These are phyloP conservation scores for Microsporum ferrugineum DNA, from an alignment of 2,329 filamentous ascomycete genomes.

Conservation along the genomic window DNA sequence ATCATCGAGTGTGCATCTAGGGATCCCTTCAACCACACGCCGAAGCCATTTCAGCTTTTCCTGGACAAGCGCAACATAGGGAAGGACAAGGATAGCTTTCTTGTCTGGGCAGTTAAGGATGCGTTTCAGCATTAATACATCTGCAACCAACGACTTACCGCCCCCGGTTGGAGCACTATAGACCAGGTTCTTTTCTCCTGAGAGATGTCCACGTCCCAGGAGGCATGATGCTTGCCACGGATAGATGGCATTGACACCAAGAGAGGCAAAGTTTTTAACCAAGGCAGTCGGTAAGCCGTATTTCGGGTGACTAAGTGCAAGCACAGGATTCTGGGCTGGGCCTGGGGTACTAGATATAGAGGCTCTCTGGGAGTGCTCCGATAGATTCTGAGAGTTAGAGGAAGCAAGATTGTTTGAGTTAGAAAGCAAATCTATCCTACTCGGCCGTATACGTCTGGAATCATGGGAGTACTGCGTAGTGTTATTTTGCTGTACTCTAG, in stretches of 20 bases:
- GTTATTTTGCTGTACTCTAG: constrained; percentile 3
- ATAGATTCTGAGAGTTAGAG: constrained; percentile 19
- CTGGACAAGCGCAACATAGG: constrained; percentile 68
- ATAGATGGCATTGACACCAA: constrained; percentile 64
- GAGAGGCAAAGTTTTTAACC: constrained; percentile 51
- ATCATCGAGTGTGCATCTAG: constrained; percentile 21
- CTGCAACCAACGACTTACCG: constrained; percentile 64
- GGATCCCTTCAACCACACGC: constrained; percentile 51
- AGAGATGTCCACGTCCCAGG: constrained; percentile 53
- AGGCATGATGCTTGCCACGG: constrained; percentile 70
- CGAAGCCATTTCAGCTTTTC: constrained; percentile 68
- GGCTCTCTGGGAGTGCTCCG: constrained; percentile 49
- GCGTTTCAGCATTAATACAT: constrained; percentile 60
- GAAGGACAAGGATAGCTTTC: constrained; percentile 62
- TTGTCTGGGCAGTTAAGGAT: constrained; percentile 51
- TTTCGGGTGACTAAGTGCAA: constrained; percentile 50
- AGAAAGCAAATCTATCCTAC: constrained; percentile 22
- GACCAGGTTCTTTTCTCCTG: constrained; percentile 58
- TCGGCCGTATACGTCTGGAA: constrained; percentile 15
- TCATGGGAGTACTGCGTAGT: constrained; percentile 26
- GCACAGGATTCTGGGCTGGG: constrained; percentile 32
- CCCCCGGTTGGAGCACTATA: constrained; percentile 70
- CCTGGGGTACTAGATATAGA: constrained; percentile 21
- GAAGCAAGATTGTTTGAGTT: not conserved
- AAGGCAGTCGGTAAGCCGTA: constrained; percentile 53